Evolutionary conservation across 495 filamentous ascomycete genomes (phyloP), one percentile per base, ranked within the genome.

Genomic region (Jackrogersella minutella): DNA sequence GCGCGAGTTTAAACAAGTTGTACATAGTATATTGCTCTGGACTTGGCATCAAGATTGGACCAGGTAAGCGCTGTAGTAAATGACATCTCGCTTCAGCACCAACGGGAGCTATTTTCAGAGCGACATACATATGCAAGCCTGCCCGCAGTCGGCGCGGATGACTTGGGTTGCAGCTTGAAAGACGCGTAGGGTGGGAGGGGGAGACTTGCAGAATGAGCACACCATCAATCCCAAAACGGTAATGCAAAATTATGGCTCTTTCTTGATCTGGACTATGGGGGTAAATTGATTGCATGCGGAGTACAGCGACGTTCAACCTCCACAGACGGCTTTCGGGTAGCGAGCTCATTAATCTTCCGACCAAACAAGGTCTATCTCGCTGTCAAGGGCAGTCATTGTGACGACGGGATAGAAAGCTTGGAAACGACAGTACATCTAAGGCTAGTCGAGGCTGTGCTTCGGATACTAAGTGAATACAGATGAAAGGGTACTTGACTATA

Each of bases 91-190:
- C 61, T 69, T 69, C 66, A 69, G 66, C 66, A 69, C 56, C 66
- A 65, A 69, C 66, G 66, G 66, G 66, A 69, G 61, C 66, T 69
- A 69, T 69, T 69, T 69, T 69, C 66, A 69, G 66, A 64, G 66
- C 37, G 24, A 62, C 61, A 11, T 64, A 62, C 59, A 65, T 69
- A 64, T 69, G 66, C 66, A 69, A 69, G 66, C 26, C 61, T 37
- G 56, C 60, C 66, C 66, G 61, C 60, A 60, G 49, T 69, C 61
- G 57, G 66, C 66, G 61, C 61, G 56, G 61, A 56, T 65, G 61
- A 62, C 56, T 56, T 62, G 37, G 61, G 57, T 69, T 62, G 44
- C 57, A 65, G 21, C 56, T 57, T 31, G 39, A 28, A 53, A 47
- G 44, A 61, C 56, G 61, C 66, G 54, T 53, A 58, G 34, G 51